phyloP scores from a whole-genome alignment of 2,329 filamentous ascomycete species.

The Fusarium tuaranense region DNA sequence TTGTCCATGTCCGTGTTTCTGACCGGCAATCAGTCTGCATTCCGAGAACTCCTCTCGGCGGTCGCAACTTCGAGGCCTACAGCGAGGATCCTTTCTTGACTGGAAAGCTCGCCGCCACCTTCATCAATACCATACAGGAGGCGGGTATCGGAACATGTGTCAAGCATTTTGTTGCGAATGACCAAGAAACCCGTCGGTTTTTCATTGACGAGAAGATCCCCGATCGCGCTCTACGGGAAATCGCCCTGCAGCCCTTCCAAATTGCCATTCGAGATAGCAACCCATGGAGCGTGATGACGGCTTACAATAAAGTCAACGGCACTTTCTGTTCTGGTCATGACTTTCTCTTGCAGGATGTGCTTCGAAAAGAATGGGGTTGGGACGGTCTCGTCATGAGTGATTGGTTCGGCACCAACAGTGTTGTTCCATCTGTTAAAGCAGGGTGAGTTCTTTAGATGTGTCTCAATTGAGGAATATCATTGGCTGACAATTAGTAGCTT shows the following conservation, averaged over 20 bases:
- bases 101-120: constrained; percentile 47
- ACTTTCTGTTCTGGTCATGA: constrained; percentile 54
- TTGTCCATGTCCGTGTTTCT: too few species aligned
- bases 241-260: constrained; percentile 57
- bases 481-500: background rate
- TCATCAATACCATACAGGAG: constrained; percentile 50
- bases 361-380: constrained; percentile 57
- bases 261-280: constrained; percentile 53
- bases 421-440: constrained; percentile 47
- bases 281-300: constrained; percentile 56
- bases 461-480: too few species aligned
- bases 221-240: constrained; percentile 38
- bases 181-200: constrained; percentile 38
- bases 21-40: constrained; percentile 10
- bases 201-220: constrained; percentile 28
- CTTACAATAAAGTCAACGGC: constrained; percentile 59
- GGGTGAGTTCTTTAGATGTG: background rate
- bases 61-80: constrained; percentile 55
- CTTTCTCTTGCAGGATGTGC: constrained; percentile 51
- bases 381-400: constrained; percentile 59
- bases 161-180: constrained; percentile 57
- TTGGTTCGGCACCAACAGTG: constrained; percentile 51
- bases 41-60: constrained; percentile 48
- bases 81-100: constrained; percentile 55
- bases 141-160: constrained; percentile 53